Evolutionary conservation across 106 monocot genomes (phyloP).

Genomic region (Chionographis japonica): DNA sequence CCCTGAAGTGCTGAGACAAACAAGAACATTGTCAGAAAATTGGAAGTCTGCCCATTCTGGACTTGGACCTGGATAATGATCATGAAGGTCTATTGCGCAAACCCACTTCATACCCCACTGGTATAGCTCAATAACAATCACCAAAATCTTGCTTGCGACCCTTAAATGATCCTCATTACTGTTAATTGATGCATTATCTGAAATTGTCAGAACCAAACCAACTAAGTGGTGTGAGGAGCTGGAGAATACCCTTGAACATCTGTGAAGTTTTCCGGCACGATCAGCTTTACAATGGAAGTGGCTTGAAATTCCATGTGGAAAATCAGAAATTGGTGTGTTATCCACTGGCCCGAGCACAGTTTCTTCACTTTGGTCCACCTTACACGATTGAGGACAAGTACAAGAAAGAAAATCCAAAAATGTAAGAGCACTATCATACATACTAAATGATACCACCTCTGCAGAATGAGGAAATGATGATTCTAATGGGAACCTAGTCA

Average conservation of each 20-base stretch:
- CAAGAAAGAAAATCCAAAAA: conserved; percentile 40
- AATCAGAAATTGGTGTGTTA: conserved; percentile 6
- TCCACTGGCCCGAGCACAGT: not conserved
- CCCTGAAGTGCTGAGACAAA: conserved; percentile 64
- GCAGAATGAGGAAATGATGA: conserved; percentile 52
- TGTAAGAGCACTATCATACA: conserved; percentile 36
- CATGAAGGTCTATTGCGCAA: conserved; percentile 49
- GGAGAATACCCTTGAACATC: conserved; percentile 53
- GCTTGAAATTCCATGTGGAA: not conserved
- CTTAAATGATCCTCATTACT: conserved; percentile 10
- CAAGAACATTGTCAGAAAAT: conserved; percentile 58
- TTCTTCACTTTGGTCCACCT: conserved; percentile 10
- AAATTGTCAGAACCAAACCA: conserved; percentile 58
- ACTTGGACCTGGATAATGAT: conserved; percentile 19
- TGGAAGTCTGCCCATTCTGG: conserved; percentile 79
- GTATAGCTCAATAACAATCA: conserved; percentile 56
- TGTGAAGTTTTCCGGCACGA: conserved; percentile 11
- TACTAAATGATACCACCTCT: conserved; percentile 69
- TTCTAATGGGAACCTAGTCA: conserved; percentile 51
- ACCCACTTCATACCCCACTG: conserved; percentile 81
- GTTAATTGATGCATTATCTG: conserved; percentile 5
- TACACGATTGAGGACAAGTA: conserved; percentile 1
- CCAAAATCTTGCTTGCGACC: conserved; percentile 16
- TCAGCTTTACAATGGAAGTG: conserved; percentile 3
- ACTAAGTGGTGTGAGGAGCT: conserved; percentile 49